phyloP scores from a whole-genome alignment of 2,329 filamentous ascomycete species.

The Penicillium olsonii region DNA sequence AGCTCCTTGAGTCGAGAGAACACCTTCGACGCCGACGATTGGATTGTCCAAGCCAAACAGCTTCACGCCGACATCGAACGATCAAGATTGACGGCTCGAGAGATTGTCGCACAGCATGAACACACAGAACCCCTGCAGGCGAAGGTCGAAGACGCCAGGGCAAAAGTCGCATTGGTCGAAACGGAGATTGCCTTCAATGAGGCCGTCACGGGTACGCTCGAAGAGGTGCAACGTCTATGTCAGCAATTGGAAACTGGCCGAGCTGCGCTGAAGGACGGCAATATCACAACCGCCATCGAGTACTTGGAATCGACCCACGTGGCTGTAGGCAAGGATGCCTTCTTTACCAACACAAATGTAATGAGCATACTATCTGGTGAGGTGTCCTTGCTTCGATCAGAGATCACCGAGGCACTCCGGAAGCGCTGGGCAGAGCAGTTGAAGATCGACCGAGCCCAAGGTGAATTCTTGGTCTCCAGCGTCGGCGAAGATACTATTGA shows the following conservation, averaged over 20 bases:
- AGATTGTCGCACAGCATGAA: slow-evolving; percentile 78
- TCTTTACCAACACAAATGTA: slow-evolving; percentile 40
- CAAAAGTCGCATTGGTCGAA: slow-evolving; percentile 58
- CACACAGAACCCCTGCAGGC: slow-evolving; percentile 64
- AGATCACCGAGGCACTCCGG: slow-evolving; percentile 66
- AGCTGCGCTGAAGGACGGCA: slow-evolving; percentile 45
- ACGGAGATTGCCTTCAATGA: slow-evolving; percentile 63
- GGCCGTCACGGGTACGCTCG: slow-evolving; percentile 52
- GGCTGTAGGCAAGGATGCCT: slow-evolving; percentile 29
- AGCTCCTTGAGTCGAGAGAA: slow-evolving; percentile 74
- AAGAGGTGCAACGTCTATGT: slow-evolving; percentile 54
- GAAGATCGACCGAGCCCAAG: slow-evolving; percentile 58
- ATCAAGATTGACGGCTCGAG: slow-evolving; percentile 75
- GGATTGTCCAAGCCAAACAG: slow-evolving; percentile 81
- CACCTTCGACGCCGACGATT: slow-evolving; percentile 77
- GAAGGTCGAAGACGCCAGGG: slow-evolving; percentile 62
- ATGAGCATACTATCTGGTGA: slow-evolving; percentile 63
- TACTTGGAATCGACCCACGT: slow-evolving; percentile 47
- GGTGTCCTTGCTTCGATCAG: slow-evolving; percentile 65
- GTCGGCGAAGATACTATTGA: slow-evolving; percentile 38
- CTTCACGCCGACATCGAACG: slow-evolving; percentile 83
- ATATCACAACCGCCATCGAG: slow-evolving; percentile 51
- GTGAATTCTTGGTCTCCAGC: slow-evolving; percentile 59
- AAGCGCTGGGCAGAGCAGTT: slow-evolving; percentile 72
- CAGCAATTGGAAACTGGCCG: slow-evolving; percentile 51